phyloP scores from a whole-genome alignment of 2,329 filamentous ascomycete genomes.

The Colletotrichum incanum region DNA sequence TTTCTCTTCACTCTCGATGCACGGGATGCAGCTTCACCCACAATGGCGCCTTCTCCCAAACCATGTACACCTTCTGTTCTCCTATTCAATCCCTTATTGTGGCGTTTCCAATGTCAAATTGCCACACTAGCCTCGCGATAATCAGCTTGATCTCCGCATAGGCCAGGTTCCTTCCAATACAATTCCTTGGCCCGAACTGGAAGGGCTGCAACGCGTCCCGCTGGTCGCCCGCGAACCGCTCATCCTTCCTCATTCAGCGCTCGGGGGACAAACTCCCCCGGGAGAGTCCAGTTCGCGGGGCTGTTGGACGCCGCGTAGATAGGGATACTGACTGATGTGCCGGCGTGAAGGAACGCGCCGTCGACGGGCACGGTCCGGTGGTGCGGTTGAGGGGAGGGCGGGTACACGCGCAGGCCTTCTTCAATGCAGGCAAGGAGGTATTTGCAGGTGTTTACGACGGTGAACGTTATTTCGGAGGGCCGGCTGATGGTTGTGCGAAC shows the following conservation, averaged over 20 bases:
- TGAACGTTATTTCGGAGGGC: slow-evolving; percentile 37
- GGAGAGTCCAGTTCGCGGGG: slow-evolving; percentile 57
- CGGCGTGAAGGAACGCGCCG: slow-evolving; percentile 50
- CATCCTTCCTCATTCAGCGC: slow-evolving; percentile 53
- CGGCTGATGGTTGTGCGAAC: slow-evolving; percentile 22
- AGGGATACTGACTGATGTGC: slow-evolving; percentile 52
- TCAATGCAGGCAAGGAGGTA: slow-evolving; percentile 48
- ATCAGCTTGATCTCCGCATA: slow-evolving; percentile 65
- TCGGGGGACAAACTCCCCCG: slow-evolving; percentile 65
- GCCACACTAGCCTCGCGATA: slow-evolving; percentile 59
- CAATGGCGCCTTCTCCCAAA: slow-evolving; percentile 22
- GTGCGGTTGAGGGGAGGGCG: slow-evolving; percentile 40
- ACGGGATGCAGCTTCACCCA: slow-evolving; percentile 21
- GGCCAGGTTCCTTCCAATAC: slow-evolving; percentile 65
- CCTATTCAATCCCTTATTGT: slow-evolving; percentile 56
- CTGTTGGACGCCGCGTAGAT: slow-evolving; percentile 9
- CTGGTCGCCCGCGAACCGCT: slow-evolving; percentile 49
- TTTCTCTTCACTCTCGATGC: not conserved
- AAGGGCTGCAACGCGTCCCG: slow-evolving; percentile 64
- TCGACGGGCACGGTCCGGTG: slow-evolving; percentile 28
- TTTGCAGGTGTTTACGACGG: slow-evolving; percentile 36
- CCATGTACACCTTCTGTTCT: slow-evolving; percentile 15
- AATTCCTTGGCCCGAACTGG: slow-evolving; percentile 63
- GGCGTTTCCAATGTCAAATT: slow-evolving; percentile 61
- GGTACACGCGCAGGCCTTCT: slow-evolving; percentile 47